Base-by-base conservation (phyloP, 768 basidiomycete species). In the Xanthoconium purpureum region DNA sequence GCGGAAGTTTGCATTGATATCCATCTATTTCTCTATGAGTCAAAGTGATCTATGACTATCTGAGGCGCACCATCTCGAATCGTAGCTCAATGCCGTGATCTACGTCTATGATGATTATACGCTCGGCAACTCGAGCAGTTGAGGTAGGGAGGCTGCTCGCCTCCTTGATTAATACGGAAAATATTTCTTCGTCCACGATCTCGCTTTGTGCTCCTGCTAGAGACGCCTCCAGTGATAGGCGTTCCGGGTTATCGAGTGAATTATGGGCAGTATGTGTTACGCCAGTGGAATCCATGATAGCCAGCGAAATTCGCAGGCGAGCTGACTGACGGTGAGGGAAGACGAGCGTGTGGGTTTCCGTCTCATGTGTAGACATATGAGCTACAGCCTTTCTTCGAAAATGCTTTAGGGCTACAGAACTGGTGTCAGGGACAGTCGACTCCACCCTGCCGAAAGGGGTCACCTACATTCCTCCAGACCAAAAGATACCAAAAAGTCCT, bases 401-500 rank as follows among this genome's bases (percentile, higher is more conserved):
- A 33, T 74, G 62, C 3, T 80, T 68, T 30, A 85, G 80, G 24
- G 91, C 91, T 94, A 44, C 47, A 40, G 56, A n/a, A 59, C 50
- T 49, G 30, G 20, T 20, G 33, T 66, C 43, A 59, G 53, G 30
- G 13, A 32, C 24, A 42, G 11, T 35, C 7, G n/a, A 20, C 9
- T 36, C n/a, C n/a, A 45, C 14, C 37, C 9, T 24, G 17, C 15
- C 14, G 18, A 6, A 42, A 20, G 37, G 30, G 47, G n/a, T 24
- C 14, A 78, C 88, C 33, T 54, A 93, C 91, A 88, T 74, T 89
- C 87, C 73, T 91, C 90, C 12, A 94, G 71, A 13, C 90, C 89
- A 63, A 85, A 92, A 4, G 88, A 85, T 53, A 94, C 77, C 45
- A 90, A 70, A 63, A 93, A 91, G 63, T 94, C 91, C 61, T 85